phyloP scores from a whole-genome alignment of 176 grass and related monocot genomes.

The Panicum miliaceum region DNA sequence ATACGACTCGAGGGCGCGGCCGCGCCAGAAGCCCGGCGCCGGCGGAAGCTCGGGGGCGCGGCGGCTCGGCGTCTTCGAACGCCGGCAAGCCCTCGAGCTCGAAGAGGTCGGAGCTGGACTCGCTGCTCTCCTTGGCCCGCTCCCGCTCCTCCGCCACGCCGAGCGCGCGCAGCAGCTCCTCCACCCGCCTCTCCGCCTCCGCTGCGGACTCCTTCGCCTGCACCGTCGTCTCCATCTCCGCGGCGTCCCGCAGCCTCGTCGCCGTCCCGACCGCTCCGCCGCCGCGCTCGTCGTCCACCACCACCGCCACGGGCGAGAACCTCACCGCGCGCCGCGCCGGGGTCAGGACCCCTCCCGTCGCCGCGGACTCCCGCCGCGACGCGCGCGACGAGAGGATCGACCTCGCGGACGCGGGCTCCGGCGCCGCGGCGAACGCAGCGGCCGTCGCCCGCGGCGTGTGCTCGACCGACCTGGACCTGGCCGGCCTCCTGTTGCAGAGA shows the following conservation, averaged over 20 bases:
- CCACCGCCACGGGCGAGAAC: conserved; percentile 67
- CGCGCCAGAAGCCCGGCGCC: not conserved
- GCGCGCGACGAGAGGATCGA: conserved; percentile 66
- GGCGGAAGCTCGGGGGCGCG: not conserved
- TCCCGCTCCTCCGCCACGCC: conserved; percentile 55
- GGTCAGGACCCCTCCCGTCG: conserved; percentile 23
- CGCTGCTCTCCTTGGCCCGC: conserved; percentile 66
- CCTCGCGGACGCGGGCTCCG: conserved; percentile 44
- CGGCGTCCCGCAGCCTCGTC: conserved; percentile 28
- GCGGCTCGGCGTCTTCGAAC: conserved; percentile 2
- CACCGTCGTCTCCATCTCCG: not conserved
- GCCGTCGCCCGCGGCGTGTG: not conserved
- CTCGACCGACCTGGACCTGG: not conserved
- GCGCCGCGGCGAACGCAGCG: not conserved
- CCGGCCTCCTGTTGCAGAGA: conserved; percentile 47
- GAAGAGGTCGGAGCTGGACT: conserved; percentile 85
- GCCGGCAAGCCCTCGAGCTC: conserved; percentile 60
- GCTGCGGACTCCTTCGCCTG: conserved; percentile 30
- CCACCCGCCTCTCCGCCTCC: conserved; percentile 48
- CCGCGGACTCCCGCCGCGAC: conserved; percentile 35
- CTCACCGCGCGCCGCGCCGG: conserved; percentile 68
- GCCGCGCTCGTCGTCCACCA: conserved; percentile 56
- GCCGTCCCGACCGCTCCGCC: conserved; percentile 30
- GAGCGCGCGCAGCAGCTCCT: conserved; percentile 58
- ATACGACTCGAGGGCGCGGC: conserved; percentile 30